These are phyloP conservation scores for Brassica nigra DNA, from an alignment of 345 rosid genomes.

Conservation along the genomic window DNA sequence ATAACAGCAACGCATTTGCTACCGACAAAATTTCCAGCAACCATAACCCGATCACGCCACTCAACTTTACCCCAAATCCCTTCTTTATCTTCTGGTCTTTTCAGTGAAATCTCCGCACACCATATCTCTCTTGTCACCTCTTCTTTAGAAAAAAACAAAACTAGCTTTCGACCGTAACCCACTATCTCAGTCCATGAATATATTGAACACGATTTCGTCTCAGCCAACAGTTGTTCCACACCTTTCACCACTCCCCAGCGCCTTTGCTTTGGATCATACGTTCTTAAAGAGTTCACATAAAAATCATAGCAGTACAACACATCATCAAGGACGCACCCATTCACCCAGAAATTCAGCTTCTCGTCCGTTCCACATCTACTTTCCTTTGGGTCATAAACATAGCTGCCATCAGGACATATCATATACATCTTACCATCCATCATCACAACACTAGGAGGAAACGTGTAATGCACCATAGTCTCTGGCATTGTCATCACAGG, in stretches of 20 bases:
- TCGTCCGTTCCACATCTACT: background rate
- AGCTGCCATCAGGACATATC: background rate
- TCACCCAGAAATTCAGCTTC: background rate
- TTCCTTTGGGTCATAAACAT: background rate
- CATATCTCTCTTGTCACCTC: background rate
- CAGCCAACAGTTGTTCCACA: background rate
- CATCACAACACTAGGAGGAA: background rate
- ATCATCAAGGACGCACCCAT: background rate
- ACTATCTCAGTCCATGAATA: background rate
- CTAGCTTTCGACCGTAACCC: background rate
- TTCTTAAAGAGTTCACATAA: background rate
- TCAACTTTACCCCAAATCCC: background rate
- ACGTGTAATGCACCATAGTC: background rate
- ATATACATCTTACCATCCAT: background rate
- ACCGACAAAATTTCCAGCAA: background rate
- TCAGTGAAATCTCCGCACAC: background rate
- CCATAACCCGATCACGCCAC: background rate
- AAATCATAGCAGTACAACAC: background rate
- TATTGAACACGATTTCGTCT: background rate
- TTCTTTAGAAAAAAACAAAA: background rate
- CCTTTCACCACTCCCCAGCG: background rate
- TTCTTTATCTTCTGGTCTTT: background rate
- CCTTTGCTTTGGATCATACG: slow-evolving; percentile 1
- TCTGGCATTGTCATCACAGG: background rate
- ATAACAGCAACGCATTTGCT: background rate